Base-by-base conservation (phyloP, 768 basidiomycete species). In the Sistotremastrum niveocremeum region DNA sequence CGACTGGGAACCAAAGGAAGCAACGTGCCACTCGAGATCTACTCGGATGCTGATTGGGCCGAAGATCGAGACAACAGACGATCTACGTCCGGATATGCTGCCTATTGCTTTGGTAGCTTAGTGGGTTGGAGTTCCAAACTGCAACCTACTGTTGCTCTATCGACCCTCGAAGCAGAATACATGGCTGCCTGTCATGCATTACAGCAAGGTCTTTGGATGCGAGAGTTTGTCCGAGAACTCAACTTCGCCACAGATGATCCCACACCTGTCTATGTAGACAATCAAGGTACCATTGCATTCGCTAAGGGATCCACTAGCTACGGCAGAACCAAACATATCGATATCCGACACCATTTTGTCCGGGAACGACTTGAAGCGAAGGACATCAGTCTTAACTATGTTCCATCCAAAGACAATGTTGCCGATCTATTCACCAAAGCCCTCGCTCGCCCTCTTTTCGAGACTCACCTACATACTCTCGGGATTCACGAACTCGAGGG, bases 91-190 rank as follows among this genome's bases (percentile, higher is more conserved):
- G 64, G 66, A 4, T 68, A 61, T 49, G 54, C 56, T 8, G 63
- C 63, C 42, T 51, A 56, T 46, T 37, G 66, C 7, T 61, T 59
- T 34, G 58, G 59, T 8, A 57, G 63, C 2, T 40, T 54, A 1
- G 51, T 67, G 7, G 53, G 57, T 28, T 68, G 66, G 62, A 50
- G 46, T 9, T 58, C 63, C 2, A 64, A 63, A 51, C 54, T 58
- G 37, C 67, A 71, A 45, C 50, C 54, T 2, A 54, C 65, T 29
- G 53, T 67, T 6, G 56, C 61, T 3, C 57, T 65, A 5, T 69
- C 66, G 2, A 62, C 57, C 4, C 54, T 54, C 7, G 66, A 72
- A 52, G 65, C 70, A 1, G 70, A 74, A 52, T 71, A 73, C 52
- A 65, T 70, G 38, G 66, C 69, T 4, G 52, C 59, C 0, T 52